A percentile compares a stretch with the other conserved stretches of the same genome.
Conservation (phyloP, 2,329 filamentous ascomycete species). For the Colletotrichum magnum region DNA sequence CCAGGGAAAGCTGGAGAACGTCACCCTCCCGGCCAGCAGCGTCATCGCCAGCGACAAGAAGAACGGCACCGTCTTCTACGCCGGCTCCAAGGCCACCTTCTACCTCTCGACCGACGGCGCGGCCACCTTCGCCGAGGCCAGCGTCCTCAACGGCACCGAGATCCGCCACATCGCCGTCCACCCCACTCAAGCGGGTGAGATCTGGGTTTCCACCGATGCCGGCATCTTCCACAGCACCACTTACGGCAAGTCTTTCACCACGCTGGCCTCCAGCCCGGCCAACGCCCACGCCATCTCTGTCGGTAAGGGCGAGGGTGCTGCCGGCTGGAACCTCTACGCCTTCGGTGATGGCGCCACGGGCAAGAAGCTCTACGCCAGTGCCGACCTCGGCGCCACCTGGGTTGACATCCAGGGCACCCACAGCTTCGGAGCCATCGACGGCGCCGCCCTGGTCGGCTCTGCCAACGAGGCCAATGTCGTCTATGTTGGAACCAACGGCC, state of each 20-base stretch:
- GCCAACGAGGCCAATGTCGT: slow-evolving; percentile 61
- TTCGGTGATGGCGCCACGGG: slow-evolving; percentile 60
- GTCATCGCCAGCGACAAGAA: slow-evolving; percentile 69
- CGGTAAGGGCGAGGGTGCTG: slow-evolving; percentile 54
- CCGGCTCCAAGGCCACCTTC: slow-evolving; percentile 59
- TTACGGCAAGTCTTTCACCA: slow-evolving; percentile 63
- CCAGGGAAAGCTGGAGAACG: slow-evolving; percentile 58
- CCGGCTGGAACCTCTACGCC: slow-evolving; percentile 61
- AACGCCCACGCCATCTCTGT: slow-evolving; percentile 60
- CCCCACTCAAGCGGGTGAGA: slow-evolving; percentile 70
- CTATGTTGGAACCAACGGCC: slow-evolving; percentile 66
- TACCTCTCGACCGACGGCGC: slow-evolving; percentile 67
- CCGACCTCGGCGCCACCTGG: slow-evolving; percentile 60
- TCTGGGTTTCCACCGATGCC: slow-evolving; percentile 69
- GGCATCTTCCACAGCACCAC: slow-evolving; percentile 69
- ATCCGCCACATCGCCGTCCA: slow-evolving; percentile 71
- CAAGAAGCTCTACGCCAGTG: slow-evolving; percentile 60
- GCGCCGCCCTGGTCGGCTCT: slow-evolving; percentile 58
- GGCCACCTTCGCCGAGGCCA: slow-evolving; percentile 57
- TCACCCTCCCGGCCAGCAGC: slow-evolving; percentile 60
- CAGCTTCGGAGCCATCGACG: slow-evolving; percentile 60
- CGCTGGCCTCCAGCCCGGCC: slow-evolving; percentile 52
- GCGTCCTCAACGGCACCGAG: slow-evolving; percentile 55
- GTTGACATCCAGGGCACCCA: slow-evolving; percentile 62
- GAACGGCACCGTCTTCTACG: slow-evolving; percentile 67